Evolutionary conservation across 148 eudicot species (phyloP).

Genomic region (Silene latifolia): DNA sequence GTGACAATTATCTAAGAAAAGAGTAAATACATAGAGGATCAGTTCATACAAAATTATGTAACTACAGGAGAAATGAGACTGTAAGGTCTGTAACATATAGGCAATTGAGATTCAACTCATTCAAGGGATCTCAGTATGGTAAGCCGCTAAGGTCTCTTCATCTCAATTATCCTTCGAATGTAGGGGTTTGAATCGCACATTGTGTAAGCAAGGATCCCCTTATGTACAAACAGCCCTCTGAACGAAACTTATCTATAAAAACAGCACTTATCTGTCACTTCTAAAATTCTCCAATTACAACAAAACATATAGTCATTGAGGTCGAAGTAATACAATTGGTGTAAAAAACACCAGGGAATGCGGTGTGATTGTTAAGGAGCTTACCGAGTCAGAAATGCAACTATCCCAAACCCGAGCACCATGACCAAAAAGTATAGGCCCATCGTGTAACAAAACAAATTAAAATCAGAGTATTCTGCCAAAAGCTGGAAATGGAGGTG

Average conservation of each 20-base stretch:
- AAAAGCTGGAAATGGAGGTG: too few species aligned
- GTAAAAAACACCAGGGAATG: not conserved
- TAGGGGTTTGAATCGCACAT: not conserved
- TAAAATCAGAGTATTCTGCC: too few species aligned
- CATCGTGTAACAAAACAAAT: too few species aligned
- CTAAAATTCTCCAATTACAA: constrained; percentile 1
- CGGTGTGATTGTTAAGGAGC: constrained; percentile 23
- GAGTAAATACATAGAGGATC: constrained; percentile 24
- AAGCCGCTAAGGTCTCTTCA: not conserved
- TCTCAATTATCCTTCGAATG: not conserved
- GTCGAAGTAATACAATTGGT: not conserved
- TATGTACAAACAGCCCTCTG: not conserved
- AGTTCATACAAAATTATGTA: constrained; percentile 3
- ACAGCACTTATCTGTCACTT: not conserved
- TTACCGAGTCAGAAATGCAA: constrained; percentile 75
- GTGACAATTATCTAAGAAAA: constrained; percentile 68
- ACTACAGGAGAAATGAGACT: not conserved
- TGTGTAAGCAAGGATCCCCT: not conserved
- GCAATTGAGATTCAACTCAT: not conserved
- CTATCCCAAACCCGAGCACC: constrained; percentile 97
- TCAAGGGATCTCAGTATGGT: not conserved
- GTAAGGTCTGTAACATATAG: not conserved
- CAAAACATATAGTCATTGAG: not conserved
- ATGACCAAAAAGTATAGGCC: constrained; percentile 81
- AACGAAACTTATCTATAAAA: not conserved